Conservation (phyloP, 129 eudicot species). For the sunflower (Helianthus annuus) region DNA sequence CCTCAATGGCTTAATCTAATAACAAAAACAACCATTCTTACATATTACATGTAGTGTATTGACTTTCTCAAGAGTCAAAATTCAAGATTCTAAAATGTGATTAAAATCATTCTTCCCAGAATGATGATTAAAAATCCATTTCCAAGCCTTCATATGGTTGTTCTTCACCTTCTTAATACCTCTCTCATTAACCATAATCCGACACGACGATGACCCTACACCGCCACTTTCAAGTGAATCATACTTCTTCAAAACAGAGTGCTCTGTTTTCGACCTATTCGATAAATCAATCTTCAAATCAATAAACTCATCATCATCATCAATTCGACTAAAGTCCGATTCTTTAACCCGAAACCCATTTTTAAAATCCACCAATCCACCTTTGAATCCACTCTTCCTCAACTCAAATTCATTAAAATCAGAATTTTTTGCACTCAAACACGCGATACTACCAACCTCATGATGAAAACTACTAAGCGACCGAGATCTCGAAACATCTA, state of each 20-base stretch:
- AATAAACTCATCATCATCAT: slow-evolving; percentile 77
- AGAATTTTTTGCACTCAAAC: slow-evolving; percentile 74
- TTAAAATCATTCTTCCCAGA: slow-evolving; percentile 45
- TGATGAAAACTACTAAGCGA: slow-evolving; percentile 62
- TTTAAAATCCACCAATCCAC: slow-evolving; percentile 29
- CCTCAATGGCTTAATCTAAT: slow-evolving; percentile 15
- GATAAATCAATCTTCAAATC: slow-evolving; percentile 69
- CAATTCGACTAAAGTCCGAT: slow-evolving; percentile 53
- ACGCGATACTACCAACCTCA: slow-evolving; percentile 44
- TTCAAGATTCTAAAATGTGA: slow-evolving; percentile 36
- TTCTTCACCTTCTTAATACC: slow-evolving; percentile 53
- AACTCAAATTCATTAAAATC: slow-evolving; percentile 56
- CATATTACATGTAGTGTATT: slow-evolving; percentile 8
- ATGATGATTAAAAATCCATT: slow-evolving; percentile 63
- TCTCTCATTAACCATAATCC: slow-evolving; percentile 54
- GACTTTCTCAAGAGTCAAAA: slow-evolving; percentile 29
- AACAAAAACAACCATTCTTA: slow-evolving; percentile 12
- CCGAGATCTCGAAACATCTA: slow-evolving; percentile 73
- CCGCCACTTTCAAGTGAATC: slow-evolving; percentile 36
- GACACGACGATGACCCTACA: slow-evolving; percentile 42
- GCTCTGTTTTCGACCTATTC: slow-evolving; percentile 41
- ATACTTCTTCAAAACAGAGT: slow-evolving; percentile 37
- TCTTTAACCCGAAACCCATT: slow-evolving; percentile 48
- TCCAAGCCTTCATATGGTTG: slow-evolving; percentile 62
- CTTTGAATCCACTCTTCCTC: slow-evolving; percentile 43